A percentile compares a stretch with the other conserved stretches of the same genome.
Evolutionary conservation across 768 basidiomycete genomes (phyloP).

Genomic region (Auriscalpium vulgare): DNA sequence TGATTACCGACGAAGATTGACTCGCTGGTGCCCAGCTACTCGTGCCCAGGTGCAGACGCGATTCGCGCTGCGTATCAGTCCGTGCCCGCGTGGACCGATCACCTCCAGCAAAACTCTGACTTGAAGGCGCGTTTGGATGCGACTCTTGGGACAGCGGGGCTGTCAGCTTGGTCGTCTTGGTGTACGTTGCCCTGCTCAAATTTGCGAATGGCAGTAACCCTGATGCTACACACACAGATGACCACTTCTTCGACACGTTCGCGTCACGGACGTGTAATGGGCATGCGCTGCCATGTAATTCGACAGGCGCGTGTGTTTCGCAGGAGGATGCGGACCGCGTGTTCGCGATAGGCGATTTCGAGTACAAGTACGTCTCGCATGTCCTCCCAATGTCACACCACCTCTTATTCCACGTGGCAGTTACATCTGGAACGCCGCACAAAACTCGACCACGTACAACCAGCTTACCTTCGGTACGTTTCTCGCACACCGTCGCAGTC

Average conservation of each 20-base stretch:
- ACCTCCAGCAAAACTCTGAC: slow-evolving; percentile 28
- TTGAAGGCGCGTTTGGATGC: slow-evolving; percentile 31
- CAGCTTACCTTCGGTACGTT: slow-evolving; percentile 35
- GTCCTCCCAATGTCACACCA: background rate
- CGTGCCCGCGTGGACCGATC: slow-evolving; percentile 39
- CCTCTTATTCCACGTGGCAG: slow-evolving; percentile 17
- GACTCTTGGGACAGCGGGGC: slow-evolving; percentile 32
- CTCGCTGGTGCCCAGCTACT: slow-evolving; percentile 36
- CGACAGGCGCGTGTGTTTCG: slow-evolving; percentile 32
- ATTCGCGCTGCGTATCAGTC: slow-evolving; percentile 35
- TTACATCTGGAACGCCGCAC: slow-evolving; percentile 43
- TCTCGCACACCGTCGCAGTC: background rate
- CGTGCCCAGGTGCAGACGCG: slow-evolving; percentile 32
- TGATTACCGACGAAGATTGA: slow-evolving; percentile 30
- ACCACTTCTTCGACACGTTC: slow-evolving; percentile 48
- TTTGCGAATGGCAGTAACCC: background rate
- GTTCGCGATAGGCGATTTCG: slow-evolving; percentile 30
- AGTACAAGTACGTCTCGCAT: slow-evolving; percentile 28
- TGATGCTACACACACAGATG: slow-evolving; percentile 22
- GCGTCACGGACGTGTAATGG: slow-evolving; percentile 39
- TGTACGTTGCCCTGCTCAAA: slow-evolving; percentile 23
- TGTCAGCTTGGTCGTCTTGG: slow-evolving; percentile 38
- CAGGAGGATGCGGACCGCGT: slow-evolving; percentile 29
- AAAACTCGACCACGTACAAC: slow-evolving; percentile 34
- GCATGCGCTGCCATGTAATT: slow-evolving; percentile 38